Evolutionary conservation across 208 protist species (phyloP).

Genomic region (Angomonas desouzai): DNA sequence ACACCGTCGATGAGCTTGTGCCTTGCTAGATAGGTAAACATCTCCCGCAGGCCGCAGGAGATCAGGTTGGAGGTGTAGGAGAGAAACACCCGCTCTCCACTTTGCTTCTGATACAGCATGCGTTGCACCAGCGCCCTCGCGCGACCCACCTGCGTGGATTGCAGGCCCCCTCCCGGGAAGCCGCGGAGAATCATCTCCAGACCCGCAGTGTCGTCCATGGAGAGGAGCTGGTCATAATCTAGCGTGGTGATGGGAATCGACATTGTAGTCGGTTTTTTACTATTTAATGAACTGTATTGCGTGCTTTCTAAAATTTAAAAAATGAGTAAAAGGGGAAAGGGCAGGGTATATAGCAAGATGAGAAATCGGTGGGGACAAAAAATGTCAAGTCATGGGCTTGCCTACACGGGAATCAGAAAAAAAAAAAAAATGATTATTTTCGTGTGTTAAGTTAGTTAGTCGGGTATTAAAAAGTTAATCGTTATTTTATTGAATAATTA

Average conservation of each 20-base stretch:
- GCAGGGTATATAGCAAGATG: constrained; percentile 3
- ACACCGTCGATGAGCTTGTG: constrained; percentile 97
- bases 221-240: constrained; percentile 53
- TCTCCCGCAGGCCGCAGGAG: constrained; percentile 98
- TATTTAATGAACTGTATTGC: neutral
- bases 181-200: constrained; percentile 37
- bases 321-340: constrained; percentile 4
- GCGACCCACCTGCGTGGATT: constrained; percentile 73
- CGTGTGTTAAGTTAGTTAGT: constrained; percentile 6
- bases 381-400: too few relatives aligned
- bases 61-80: constrained; percentile 99
- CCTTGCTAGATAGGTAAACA: constrained; percentile 95
- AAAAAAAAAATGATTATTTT: neutral
- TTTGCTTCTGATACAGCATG: constrained; percentile 40
- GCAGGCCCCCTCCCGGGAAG: constrained; percentile 51
- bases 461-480: constrained; percentile 9
- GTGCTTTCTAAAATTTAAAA: constrained; percentile 12
- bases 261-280: constrained; percentile 5
- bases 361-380: too few relatives aligned
- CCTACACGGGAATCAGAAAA: too few relatives aligned
- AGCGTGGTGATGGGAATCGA: constrained; percentile 24
- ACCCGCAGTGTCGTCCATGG: constrained; percentile 42
- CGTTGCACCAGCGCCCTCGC: constrained; percentile 61
- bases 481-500: neutral
- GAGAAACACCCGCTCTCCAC: constrained; percentile 93